Percentiles rank a stretch among this genome's conserved stretches.
phyloP scores from a whole-genome alignment of 768 basidiomycete species.

The Sporobolomyces pararoseus region DNA sequence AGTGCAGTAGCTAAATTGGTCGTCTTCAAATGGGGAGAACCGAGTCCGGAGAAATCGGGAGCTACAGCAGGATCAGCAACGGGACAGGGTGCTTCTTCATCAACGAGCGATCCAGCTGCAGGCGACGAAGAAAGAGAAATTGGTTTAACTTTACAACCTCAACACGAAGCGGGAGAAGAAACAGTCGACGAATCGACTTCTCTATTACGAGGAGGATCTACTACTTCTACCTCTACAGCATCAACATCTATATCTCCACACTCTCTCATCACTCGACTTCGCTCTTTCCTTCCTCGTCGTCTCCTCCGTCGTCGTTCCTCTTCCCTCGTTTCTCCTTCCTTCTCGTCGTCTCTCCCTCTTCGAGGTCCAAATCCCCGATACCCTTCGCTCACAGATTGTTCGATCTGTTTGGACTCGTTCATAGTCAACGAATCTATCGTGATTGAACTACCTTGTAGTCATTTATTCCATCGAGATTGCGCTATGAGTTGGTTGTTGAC shows the following conservation, averaged over 20 bases:
- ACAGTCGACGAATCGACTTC: conserved; percentile 32
- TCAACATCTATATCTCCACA: not conserved
- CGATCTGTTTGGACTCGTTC: conserved; percentile 86
- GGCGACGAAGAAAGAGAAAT: conserved; percentile 43
- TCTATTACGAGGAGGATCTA: conserved; percentile 30
- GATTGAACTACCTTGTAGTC: conserved; percentile 85
- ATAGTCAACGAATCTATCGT: conserved; percentile 72
- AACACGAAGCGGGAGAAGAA: conserved; percentile 11
- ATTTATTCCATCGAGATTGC: conserved; percentile 88
- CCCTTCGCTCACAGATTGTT: conserved; percentile 61
- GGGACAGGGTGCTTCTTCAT: too few relatives aligned
- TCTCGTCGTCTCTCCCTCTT: conserved; percentile 5
- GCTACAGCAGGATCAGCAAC: conserved; percentile 54
- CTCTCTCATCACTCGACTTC: conserved; percentile 36
- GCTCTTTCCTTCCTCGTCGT: conserved; percentile 11
- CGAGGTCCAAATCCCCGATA: conserved; percentile 13
- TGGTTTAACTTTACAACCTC: conserved; percentile 6
- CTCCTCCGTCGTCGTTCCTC: not conserved
- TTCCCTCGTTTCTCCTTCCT: conserved; percentile 13
- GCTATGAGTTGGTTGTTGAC: conserved; percentile 89
- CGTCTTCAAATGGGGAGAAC: conserved; percentile 67
- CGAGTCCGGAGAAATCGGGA: conserved; percentile 49
- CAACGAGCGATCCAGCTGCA: too few relatives aligned
- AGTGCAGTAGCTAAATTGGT: conserved; percentile 72
- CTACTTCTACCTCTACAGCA: conserved; percentile 3